Evolutionary conservation across 1,284 basidiomycete genomes (phyloP).

Genomic region (Pascua sp.): DNA sequence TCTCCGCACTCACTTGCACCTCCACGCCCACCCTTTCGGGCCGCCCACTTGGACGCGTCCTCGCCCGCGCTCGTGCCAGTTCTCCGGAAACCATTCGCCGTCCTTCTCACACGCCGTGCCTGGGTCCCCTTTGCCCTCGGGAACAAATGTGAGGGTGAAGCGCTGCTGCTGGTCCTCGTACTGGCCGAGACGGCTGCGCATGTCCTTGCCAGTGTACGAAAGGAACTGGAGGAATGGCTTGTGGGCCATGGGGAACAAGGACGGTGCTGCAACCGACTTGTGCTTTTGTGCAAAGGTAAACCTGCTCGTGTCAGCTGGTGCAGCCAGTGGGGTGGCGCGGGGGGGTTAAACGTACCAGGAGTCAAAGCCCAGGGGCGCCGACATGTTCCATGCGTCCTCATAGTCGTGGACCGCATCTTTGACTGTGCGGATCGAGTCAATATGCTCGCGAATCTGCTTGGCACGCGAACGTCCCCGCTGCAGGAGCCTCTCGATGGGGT

Average conservation of each 20-base stretch:
- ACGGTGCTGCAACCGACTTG: constrained; percentile 21
- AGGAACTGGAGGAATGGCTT: constrained; percentile 37
- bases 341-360: constrained; percentile 21
- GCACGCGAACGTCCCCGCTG: constrained; percentile 25
- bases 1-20: constrained; percentile 34
- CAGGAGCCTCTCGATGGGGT: constrained; percentile 39
- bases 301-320: constrained; percentile 21
- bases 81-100: constrained; percentile 18
- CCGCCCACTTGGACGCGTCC: constrained; percentile 33
- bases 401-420: constrained; percentile 39
- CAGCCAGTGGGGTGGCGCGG: constrained; percentile 2
- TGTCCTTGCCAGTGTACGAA: constrained; percentile 23
- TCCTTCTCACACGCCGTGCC: constrained; percentile 30
- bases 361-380: constrained; percentile 41
- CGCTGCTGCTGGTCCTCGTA: constrained; percentile 11
- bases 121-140: constrained; percentile 34
- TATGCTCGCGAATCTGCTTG: constrained; percentile 23
- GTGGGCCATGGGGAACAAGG: constrained; percentile 33
- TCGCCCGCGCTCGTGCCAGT: constrained; percentile 24
- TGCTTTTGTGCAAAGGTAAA: constrained; percentile 31
- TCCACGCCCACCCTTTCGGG: constrained; percentile 25
- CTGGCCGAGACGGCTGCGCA: constrained; percentile 27
- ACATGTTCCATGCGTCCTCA: constrained; percentile 27
- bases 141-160: constrained; percentile 36
- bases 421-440: constrained; percentile 21